Base-by-base conservation (phyloP, 441 rosid genomes). In the Euphorbia corollata region DNA sequence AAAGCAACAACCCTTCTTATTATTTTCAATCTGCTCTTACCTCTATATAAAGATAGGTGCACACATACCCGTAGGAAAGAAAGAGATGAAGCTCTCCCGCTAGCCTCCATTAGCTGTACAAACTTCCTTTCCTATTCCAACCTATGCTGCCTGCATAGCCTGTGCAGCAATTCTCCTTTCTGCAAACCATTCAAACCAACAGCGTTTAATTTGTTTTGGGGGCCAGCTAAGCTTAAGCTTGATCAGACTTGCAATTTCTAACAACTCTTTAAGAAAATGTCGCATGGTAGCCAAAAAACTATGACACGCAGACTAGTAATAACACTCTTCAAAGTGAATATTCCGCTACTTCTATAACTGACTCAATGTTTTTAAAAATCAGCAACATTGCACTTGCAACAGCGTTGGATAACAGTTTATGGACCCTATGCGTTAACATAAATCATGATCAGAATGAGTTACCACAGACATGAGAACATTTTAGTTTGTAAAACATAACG, bases 161-260 rank as follows among this genome's bases (percentile, higher is more conserved):
- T 87, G 96, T 63, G 85, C 83, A 27, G 86, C 91, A 66, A 85
- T 86, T 80, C 98, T 90, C 91, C 98, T 86, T 74, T 92, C 98
- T 90, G 89, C 82, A 81, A 39, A 64, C 27, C 65, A 61, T 90
- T 88, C 82, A 81, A 39, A 64, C 12, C 67, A 53, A 38, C 24
- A 9, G 39, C 16, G 4, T 15, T 36, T 23, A 58, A 36, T 24
- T 51, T 8, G 57, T 30, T 63, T 22, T 6, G 20, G n/a, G 19
- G 20, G 27, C 3, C 11, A 54, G 9, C 20, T 53, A 4, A 8
- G n/a, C 0, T 8, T 53, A 3, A 19, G 23, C 59, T 20, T 20
- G 30, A 20, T 56, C 60, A 56, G 11, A 56, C 34, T 56, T 56
- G 60, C 60, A 23, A 9, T 13, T 10, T 22, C 16, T 10, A 13